phyloP scores from a whole-genome alignment of 2,329 filamentous ascomycete genomes.

The Rugonectria rugulosa region DNA sequence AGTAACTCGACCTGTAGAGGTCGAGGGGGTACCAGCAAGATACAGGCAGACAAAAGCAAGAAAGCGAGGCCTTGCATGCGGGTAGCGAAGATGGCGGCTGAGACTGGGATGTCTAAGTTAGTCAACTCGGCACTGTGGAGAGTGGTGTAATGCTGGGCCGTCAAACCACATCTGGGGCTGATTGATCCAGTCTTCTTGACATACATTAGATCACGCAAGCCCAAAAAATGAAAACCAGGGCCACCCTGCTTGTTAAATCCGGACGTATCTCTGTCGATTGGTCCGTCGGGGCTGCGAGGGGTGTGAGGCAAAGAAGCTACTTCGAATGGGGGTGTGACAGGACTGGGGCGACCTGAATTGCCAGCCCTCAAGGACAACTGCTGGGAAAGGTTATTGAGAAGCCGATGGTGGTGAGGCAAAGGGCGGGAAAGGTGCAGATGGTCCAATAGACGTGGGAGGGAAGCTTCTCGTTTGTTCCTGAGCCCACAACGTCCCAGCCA shows the following conservation, averaged over 20 bases:
- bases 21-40: too few species aligned
- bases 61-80: not conserved
- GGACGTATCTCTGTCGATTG: constrained; percentile 30
- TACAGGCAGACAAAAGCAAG: not conserved
- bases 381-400: constrained; percentile 7
- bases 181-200: constrained; percentile 29
- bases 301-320: constrained; percentile 12
- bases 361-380: constrained; percentile 16
- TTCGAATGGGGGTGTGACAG: constrained; percentile 27
- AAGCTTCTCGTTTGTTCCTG: constrained; percentile 12
- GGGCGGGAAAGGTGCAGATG: not conserved
- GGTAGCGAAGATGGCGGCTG: constrained; percentile 8
- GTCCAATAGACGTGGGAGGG: not conserved
- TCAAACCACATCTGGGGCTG: constrained; percentile 11
- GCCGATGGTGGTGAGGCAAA: not conserved
- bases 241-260: constrained; percentile 33
- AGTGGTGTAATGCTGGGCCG: not conserved
- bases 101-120: constrained; percentile 4
- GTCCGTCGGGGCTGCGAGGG: constrained; percentile 23
- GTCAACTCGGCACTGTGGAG: constrained; percentile 6
- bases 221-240: constrained; percentile 31
- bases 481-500: not conserved
- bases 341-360: constrained; percentile 26
- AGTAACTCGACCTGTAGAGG: too few species aligned
- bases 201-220: constrained; percentile 36